A percentile compares a stretch with the other conserved stretches of the same genome.
Conservation (phyloP, 306 rosid genomes). For the Lagenaria siceraria region DNA sequence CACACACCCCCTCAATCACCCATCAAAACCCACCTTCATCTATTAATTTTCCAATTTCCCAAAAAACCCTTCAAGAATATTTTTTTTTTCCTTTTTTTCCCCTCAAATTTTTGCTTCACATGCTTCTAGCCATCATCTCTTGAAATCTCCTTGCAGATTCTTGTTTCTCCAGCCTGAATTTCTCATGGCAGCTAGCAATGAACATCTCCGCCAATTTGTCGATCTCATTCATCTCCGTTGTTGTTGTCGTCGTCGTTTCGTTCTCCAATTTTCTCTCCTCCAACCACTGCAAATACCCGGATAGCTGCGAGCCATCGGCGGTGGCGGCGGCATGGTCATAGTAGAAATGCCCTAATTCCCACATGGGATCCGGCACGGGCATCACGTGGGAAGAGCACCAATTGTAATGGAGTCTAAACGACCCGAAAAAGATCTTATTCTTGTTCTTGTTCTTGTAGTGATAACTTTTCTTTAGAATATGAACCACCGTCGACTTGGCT, state of each 20-base stretch:
- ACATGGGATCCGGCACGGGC: constrained; percentile 39
- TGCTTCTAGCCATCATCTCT: constrained; percentile 70
- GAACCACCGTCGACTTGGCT: constrained; percentile 28
- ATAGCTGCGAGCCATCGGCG: constrained; percentile 31
- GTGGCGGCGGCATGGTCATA: constrained; percentile 18
- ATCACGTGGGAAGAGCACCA: constrained; percentile 64
- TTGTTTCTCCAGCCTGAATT: constrained; percentile 74
- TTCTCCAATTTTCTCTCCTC: constrained; percentile 37
- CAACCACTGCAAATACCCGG: constrained; percentile 73
- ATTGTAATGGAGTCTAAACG: constrained; percentile 80
- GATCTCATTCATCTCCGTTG: constrained; percentile 30
- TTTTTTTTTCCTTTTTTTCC: neutral
- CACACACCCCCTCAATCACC: neutral
- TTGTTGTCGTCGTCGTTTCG: neutral
- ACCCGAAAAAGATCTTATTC: constrained; percentile 48
- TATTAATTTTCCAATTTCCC: neutral
- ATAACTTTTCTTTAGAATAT: constrained; percentile 17
- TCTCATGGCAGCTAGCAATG: constrained; percentile 65
- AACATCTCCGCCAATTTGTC: constrained; percentile 65
- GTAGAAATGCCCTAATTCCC: constrained; percentile 28
- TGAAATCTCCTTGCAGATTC: constrained; percentile 75
- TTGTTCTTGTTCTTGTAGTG: constrained; percentile 15
- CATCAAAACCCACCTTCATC: neutral
- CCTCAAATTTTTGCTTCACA: constrained; percentile 2
- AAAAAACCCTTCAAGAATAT: neutral